phyloP scores from a whole-genome alignment of 75 land plant genomes.

The Azolla pinnata region DNA sequence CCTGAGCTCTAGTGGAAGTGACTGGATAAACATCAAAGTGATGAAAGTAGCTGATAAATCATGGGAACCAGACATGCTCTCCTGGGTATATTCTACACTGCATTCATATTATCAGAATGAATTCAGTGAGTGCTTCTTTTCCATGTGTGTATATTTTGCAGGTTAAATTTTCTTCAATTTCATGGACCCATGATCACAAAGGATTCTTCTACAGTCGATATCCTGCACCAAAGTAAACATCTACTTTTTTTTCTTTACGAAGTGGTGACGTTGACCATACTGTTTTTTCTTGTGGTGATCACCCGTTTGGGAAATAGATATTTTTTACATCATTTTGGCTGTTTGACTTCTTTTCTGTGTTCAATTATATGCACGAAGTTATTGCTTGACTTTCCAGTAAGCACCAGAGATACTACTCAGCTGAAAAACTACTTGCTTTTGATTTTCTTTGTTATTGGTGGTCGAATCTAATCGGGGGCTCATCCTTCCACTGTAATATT shows the following conservation, averaged over 20 bases:
- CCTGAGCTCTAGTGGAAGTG: constrained; percentile 90
- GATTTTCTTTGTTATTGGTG: too few relatives aligned
- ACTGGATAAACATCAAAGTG: constrained; percentile 89
- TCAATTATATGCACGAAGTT: too few relatives aligned
- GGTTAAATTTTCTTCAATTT: constrained; percentile 82
- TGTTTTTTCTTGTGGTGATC: too few relatives aligned
- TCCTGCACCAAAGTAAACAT: constrained; percentile 75
- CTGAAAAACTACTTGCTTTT: too few relatives aligned
- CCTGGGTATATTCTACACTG: constrained; percentile 51
- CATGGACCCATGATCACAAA: constrained; percentile 93
- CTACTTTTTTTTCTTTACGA: not conserved
- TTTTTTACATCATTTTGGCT: too few relatives aligned
- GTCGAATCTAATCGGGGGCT: too few relatives aligned
- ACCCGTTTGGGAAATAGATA: too few relatives aligned
- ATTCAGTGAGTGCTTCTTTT: not conserved
- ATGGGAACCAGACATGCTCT: constrained; percentile 49
- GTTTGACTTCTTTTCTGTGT: too few relatives aligned
- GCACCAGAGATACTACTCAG: too few relatives aligned
- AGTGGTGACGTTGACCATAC: too few relatives aligned
- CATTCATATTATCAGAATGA: not conserved
- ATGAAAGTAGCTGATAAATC: constrained; percentile 65
- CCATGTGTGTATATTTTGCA: constrained; percentile 13
- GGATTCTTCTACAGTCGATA: constrained; percentile 95
- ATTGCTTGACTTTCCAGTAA: too few relatives aligned
- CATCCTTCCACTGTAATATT: too few relatives aligned